These are phyloP conservation scores for Ophiosphaerella herpotricha DNA, from an alignment of 2,329 filamentous ascomycete genomes.

Conservation along the genomic window DNA sequence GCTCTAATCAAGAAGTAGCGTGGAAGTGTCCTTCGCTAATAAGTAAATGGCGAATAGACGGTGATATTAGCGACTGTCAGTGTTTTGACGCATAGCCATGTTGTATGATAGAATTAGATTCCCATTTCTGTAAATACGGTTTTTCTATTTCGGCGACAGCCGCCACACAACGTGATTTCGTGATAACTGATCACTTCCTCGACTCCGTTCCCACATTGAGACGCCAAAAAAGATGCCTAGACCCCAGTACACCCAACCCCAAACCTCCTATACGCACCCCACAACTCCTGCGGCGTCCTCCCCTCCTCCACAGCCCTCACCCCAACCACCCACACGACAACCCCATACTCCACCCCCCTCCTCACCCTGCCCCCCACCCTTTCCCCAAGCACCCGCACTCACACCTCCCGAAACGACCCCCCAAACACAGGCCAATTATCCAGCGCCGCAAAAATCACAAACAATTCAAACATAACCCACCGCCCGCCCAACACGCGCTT, in stretches of 20 bases:
- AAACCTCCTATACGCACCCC: constrained; percentile 5
- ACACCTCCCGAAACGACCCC: neutral
- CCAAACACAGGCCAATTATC: constrained; percentile 40
- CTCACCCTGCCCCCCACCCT: neutral
- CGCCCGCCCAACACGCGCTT: constrained; percentile 8
- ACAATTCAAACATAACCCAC: constrained; percentile 30
- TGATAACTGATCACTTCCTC: no score
- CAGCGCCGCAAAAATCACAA: constrained; percentile 32
- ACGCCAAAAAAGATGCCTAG: no score
- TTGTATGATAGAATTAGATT: no score
- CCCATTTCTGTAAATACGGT: no score
- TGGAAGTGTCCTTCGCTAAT: constrained; percentile 36
- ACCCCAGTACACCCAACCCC: no score
- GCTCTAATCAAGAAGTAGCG: constrained; percentile 28
- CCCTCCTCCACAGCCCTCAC: constrained; percentile 7
- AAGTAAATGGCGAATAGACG: constrained; percentile 30
- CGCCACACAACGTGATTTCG: no score
- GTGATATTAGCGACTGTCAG: constrained; percentile 32
- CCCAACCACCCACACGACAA: neutral
- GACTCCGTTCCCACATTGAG: no score
- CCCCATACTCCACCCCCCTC: constrained; percentile 1
- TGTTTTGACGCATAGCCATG: constrained; percentile 25
- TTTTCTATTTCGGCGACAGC: neutral
- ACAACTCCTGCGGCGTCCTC: constrained; percentile 14
- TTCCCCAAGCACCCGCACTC: neutral